Evolutionary conservation across 352 stramenopile species (phyloP).

Genomic region (Globisporangium barbulae): DNA sequence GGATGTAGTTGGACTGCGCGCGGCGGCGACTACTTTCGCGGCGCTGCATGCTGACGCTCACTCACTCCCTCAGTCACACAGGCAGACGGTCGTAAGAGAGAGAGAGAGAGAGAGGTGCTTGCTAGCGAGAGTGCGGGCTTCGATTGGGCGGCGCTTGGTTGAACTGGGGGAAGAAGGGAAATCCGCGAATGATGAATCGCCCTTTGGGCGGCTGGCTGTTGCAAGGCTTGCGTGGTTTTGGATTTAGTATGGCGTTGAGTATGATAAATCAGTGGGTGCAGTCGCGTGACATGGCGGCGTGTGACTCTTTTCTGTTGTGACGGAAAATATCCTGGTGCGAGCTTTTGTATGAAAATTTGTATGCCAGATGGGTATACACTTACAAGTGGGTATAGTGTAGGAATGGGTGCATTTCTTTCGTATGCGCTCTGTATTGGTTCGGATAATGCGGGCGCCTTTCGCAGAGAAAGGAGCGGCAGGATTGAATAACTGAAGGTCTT

Average conservation of each 20-base stretch:
- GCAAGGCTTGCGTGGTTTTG: neutral
- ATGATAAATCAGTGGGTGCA: constrained; percentile 6
- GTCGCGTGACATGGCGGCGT: neutral
- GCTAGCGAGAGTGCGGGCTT: neutral
- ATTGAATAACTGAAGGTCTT: too few species aligned
- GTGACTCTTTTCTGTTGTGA: neutral
- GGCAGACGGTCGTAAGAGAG: neutral
- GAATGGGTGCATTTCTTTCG: neutral
- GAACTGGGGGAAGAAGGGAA: constrained; percentile 4
- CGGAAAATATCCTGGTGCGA: neutral
- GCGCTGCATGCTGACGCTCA: constrained; percentile 13
- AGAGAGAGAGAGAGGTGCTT: neutral
- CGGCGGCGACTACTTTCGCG: constrained; percentile 18
- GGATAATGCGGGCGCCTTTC: too few species aligned
- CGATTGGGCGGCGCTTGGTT: neutral
- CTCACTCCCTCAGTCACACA: neutral
- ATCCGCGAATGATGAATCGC: constrained; percentile 11
- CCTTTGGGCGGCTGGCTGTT: neutral
- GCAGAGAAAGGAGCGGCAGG: too few species aligned
- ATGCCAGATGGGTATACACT: neutral
- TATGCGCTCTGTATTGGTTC: neutral
- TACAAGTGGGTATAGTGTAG: neutral
- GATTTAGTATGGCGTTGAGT: neutral
- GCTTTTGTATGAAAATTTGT: neutral
- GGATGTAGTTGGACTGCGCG: constrained; percentile 77